Base-by-base conservation (phyloP, 2,329 filamentous ascomycete genomes). In the Ophiostoma quercus region DNA sequence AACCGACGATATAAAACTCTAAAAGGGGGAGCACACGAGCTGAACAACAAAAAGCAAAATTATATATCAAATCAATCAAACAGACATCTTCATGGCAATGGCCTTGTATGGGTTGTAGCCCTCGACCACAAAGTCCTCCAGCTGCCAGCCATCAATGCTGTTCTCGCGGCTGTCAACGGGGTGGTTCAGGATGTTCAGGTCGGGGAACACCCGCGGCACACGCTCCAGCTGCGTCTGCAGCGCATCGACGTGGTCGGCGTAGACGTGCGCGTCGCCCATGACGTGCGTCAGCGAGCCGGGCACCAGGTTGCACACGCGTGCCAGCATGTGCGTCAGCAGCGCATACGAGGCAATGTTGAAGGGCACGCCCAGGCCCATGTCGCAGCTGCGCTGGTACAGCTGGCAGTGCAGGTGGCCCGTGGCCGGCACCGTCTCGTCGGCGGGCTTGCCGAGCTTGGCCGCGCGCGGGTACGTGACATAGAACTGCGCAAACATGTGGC, bases 61-160 rank as follows among this genome's bases (percentile, higher is more conserved):
- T 2, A 41, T 12, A 41, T 12, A 41, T 14, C 39, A 14, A 12
- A 41, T 12, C 34, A 54, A 57, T 65, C 67, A 93, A 71, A 98
- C 94, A 77, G 92, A 96, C 95, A 99, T 99, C 83, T 98, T 97
- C 95, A 99, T 99, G 63, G 91, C 86, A 81, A 99, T 96, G 5
- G 86, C 86, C 82, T 94, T 94, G 79, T 97, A 92, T 70, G 95
- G 94, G 67, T 94, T 87, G 79, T 99, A 99, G 0, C 90, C 94
- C 76, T 91, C 84, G 6, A 99, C 86, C 71, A 90, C 88, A 78
- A 99, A 94, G 72, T 99, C 94, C 74, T 96, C 92, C 1, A 88
- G 83, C 78, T 87, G 89, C 93, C 95, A 98, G 0, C 92, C 92
- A 78, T 99, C 95, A 75, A 98, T 92, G 74, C 86, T 90, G 1